phyloP scores from a whole-genome alignment of 2,329 filamentous ascomycete genomes.

The Microsporum canis region DNA sequence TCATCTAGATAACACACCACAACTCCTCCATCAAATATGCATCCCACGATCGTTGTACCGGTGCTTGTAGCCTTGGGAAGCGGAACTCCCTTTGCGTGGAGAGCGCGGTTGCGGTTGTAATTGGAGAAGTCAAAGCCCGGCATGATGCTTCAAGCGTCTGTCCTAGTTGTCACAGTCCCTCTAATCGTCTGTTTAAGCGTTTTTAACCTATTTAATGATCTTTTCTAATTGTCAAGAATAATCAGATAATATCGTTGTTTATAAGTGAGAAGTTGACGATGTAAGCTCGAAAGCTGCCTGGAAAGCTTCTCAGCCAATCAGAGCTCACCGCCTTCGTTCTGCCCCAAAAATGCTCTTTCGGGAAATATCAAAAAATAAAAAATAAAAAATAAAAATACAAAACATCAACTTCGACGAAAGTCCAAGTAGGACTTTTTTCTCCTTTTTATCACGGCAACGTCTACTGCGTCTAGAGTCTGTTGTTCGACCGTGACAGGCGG shows the following conservation, averaged over 20 bases:
- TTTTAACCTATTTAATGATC: background rate
- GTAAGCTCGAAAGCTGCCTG: background rate
- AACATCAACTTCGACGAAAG: background rate
- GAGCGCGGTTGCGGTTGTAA: conserved; percentile 96
- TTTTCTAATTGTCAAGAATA: too few species aligned
- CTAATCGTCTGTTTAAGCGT: background rate
- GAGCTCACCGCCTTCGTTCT: background rate
- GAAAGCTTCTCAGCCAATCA: background rate
- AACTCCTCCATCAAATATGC: conserved; percentile 90
- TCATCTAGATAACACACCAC: conserved; percentile 46
- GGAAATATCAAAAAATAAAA: background rate
- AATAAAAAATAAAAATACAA: background rate
- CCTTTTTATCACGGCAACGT: background rate
- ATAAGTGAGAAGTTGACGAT: background rate
- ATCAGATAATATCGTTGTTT: background rate
- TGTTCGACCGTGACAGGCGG: background rate
- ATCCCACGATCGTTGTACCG: conserved; percentile 96
- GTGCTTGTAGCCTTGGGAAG: conserved; percentile 97
- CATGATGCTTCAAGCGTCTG: conserved; percentile 44
- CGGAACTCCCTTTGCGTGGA: conserved; percentile 87
- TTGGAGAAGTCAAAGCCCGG: conserved; percentile 98
- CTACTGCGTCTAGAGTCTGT: background rate
- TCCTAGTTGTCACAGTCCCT: background rate
- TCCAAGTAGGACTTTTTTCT: background rate
- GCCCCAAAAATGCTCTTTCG: background rate